Evolutionary conservation across 305 asterid genomes (phyloP).

Genomic region (Solanum hybrid): DNA sequence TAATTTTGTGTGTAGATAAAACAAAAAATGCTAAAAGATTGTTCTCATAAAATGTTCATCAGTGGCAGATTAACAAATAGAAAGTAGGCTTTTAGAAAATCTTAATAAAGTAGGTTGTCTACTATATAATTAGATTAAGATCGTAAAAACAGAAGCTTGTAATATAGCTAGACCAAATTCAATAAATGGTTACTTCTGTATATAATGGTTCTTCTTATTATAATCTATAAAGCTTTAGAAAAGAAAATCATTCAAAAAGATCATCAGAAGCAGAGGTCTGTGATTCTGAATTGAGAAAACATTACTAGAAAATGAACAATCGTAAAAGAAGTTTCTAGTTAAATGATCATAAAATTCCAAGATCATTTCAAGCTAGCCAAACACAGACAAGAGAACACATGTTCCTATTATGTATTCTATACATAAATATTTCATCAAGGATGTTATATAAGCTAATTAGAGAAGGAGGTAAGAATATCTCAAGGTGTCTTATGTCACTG

Average conservation of each 20-base stretch:
- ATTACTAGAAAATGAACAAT: background rate
- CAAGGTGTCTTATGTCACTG: background rate
- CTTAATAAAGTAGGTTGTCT: too few relatives aligned
- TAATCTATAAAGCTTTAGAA: background rate
- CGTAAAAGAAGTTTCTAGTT: background rate
- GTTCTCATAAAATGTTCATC: background rate
- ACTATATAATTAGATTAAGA: too few relatives aligned
- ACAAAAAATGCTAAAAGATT: background rate
- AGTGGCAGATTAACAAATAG: background rate
- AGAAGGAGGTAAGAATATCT: background rate
- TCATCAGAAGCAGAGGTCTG: background rate
- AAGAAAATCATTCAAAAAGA: background rate
- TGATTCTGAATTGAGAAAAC: background rate
- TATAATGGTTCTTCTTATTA: background rate
- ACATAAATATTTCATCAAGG: background rate
- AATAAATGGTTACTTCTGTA: background rate
- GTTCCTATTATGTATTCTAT: background rate
- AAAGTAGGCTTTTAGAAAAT: background rate
- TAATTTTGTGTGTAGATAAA: background rate
- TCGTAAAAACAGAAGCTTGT: too few relatives aligned
- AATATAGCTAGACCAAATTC: too few relatives aligned
- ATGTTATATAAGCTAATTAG: background rate
- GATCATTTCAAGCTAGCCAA: background rate
- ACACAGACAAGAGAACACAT: background rate
- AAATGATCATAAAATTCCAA: background rate